A percentile compares a stretch with the other conserved stretches of the same genome.
Conservation (phyloP, 1,139 yeast genomes). For the Lodderomyces margitis region DNA sequence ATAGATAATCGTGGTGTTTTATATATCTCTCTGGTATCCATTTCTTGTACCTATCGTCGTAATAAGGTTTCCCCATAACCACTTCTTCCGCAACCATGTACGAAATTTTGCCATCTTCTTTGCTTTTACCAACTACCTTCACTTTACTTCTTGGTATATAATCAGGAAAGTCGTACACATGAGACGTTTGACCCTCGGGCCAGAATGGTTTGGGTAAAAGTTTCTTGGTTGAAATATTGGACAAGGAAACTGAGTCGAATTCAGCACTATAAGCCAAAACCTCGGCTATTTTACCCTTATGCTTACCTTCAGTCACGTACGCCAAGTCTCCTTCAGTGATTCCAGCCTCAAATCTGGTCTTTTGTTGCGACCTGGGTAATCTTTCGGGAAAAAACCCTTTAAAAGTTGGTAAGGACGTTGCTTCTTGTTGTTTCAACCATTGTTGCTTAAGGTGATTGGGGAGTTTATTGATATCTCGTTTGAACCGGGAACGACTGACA, state of each 20-base stretch:
- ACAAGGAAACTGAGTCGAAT: slow-evolving; percentile 33
- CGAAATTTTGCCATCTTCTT: slow-evolving; percentile 54
- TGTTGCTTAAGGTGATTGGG: slow-evolving; percentile 32
- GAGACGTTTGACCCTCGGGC: slow-evolving; percentile 71
- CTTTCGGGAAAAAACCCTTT: slow-evolving; percentile 22
- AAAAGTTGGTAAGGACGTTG: slow-evolving; percentile 37
- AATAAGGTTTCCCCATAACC: slow-evolving; percentile 63
- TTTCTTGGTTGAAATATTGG: slow-evolving; percentile 36
- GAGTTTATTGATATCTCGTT: slow-evolving; percentile 33
- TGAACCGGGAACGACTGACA: slow-evolving; percentile 36
- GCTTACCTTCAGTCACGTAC: slow-evolving; percentile 61
- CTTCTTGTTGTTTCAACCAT: slow-evolving; percentile 24
- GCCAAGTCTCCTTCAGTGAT: slow-evolving; percentile 43
- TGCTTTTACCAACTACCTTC: slow-evolving; percentile 76
- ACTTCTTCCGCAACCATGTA: slow-evolving; percentile 77
- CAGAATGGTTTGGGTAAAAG: slow-evolving; percentile 65
- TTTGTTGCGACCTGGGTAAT: slow-evolving; percentile 28
- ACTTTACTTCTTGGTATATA: slow-evolving; percentile 46
- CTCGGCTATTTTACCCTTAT: slow-evolving; percentile 70
- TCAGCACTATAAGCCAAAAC: slow-evolving; percentile 32
- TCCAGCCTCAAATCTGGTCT: slow-evolving; percentile 31
- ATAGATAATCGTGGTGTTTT: slow-evolving; percentile 61
- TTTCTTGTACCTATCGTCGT: slow-evolving; percentile 69
- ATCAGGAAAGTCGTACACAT: slow-evolving; percentile 64
- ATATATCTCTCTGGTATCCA: slow-evolving; percentile 80